These are phyloP conservation scores for Phytophthora gonapodyides DNA, from an alignment of 352 stramenopile genomes.

Conservation along the genomic window DNA sequence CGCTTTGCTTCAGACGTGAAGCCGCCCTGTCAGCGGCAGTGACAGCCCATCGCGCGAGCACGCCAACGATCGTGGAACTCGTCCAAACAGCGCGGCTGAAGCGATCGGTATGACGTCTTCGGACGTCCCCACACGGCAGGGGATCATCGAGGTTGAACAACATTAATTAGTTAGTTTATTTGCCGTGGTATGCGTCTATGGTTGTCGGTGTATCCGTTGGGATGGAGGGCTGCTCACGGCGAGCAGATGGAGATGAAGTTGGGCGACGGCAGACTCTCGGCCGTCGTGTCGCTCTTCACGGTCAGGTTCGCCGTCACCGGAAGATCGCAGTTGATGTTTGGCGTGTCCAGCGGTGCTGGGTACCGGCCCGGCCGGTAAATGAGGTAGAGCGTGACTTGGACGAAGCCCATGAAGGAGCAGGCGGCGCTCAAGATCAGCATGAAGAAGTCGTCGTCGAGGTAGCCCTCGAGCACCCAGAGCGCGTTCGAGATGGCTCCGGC, in stretches of 20 bases:
- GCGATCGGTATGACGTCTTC: not conserved
- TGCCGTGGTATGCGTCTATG: slow-evolving; percentile 7
- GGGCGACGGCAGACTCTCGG: slow-evolving; percentile 24
- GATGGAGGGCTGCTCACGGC: slow-evolving; percentile 8
- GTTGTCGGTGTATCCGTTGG: slow-evolving; percentile 2
- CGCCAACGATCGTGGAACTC: slow-evolving; percentile 16
- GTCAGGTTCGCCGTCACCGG: slow-evolving; percentile 10
- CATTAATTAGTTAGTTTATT: slow-evolving; percentile 9
- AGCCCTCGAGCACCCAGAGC: slow-evolving; percentile 39
- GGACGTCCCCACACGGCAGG: too few relatives aligned
- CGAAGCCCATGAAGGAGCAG: slow-evolving; percentile 24
- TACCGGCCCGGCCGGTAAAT: slow-evolving; percentile 30
- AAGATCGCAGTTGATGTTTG: slow-evolving; percentile 17
- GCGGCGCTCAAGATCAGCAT: slow-evolving; percentile 21
- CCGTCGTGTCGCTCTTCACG: slow-evolving; percentile 22
- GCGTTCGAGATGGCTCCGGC: slow-evolving; percentile 33
- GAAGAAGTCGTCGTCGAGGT: slow-evolving; percentile 33
- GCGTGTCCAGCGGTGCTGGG: not conserved
- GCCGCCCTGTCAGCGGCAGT: not conserved
- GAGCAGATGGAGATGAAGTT: slow-evolving; percentile 24
- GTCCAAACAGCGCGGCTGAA: slow-evolving; percentile 19
- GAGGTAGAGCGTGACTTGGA: slow-evolving; percentile 32
- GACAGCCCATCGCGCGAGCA: slow-evolving; percentile 16
- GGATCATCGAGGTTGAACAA: not conserved
- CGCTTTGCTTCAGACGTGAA: slow-evolving; percentile 9